phyloP scores from a whole-genome alignment of 176 grass and related monocot genomes.

The Themeda triandra region DNA sequence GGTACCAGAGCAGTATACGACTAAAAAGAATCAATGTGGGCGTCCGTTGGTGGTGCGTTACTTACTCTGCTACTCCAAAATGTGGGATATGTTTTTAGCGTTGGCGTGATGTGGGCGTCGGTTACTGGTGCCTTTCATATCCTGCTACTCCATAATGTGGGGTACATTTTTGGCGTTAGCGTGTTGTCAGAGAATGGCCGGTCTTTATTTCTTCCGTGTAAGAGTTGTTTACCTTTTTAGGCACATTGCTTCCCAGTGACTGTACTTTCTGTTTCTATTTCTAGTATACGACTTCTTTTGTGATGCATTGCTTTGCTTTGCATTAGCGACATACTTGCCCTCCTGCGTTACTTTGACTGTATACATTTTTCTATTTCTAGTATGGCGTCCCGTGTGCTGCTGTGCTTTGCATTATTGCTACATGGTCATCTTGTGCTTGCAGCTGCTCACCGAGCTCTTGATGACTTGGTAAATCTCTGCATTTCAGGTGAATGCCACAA shows the following conservation, averaged over 20 bases:
- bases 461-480: background rate
- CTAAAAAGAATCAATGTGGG: background rate
- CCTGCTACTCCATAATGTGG: background rate
- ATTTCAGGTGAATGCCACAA: constrained; percentile 23
- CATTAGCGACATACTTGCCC: background rate
- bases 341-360: background rate
- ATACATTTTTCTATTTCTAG: background rate
- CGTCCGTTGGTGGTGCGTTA: background rate
- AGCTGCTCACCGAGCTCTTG: background rate
- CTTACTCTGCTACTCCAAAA: background rate
- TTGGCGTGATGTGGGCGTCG: background rate
- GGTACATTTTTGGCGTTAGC: background rate
- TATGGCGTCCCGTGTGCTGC: background rate
- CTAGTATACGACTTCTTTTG: background rate
- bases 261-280: background rate
- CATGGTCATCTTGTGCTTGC: background rate
- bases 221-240: background rate
- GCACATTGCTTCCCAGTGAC: background rate
- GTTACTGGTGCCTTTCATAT: background rate
- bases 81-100: background rate
- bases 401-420: background rate
- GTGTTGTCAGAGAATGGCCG: background rate
- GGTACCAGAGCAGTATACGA: background rate
- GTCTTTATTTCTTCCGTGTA: background rate
- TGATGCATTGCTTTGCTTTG: background rate